phyloP scores from a whole-genome alignment of 2,329 filamentous ascomycete species.

The Claviceps lovelessii region DNA sequence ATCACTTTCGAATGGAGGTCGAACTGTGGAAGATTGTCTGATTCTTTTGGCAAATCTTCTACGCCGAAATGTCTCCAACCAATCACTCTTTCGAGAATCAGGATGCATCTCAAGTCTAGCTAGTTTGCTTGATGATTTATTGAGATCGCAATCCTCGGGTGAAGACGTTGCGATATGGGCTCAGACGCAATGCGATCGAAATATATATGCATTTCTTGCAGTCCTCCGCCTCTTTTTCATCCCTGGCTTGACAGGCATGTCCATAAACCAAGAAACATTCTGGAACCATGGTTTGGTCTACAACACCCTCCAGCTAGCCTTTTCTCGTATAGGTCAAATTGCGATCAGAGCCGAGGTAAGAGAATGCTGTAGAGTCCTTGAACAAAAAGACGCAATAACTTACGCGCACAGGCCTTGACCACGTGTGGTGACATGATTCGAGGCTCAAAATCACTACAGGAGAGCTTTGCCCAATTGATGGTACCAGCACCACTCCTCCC shows the following conservation, averaged over 20 bases:
- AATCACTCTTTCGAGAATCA: constrained; percentile 84
- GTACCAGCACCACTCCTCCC: constrained; percentile 47
- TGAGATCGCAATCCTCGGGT: constrained; percentile 37
- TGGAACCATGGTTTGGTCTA: constrained; percentile 70
- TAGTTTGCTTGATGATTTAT: constrained; percentile 48
- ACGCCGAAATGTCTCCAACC: constrained; percentile 76
- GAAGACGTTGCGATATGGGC: constrained; percentile 58
- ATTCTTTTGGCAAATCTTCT: constrained; percentile 83
- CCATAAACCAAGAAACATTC: constrained; percentile 73
- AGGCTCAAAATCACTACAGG: constrained; percentile 66
- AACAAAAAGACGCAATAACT: constrained; percentile 1
- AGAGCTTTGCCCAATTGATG: constrained; percentile 75
- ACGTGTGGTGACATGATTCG: constrained; percentile 82
- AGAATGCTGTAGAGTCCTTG: constrained; percentile 5
- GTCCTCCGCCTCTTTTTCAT: constrained; percentile 77
- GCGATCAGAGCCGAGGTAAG: constrained; percentile 69
- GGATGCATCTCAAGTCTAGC: constrained; percentile 64
- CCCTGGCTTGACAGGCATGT: constrained; percentile 63
- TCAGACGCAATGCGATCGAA: constrained; percentile 68
- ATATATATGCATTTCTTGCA: constrained; percentile 77
- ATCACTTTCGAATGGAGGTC: constrained; percentile 65
- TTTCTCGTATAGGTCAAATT: constrained; percentile 50
- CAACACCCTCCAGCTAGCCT: constrained; percentile 69
- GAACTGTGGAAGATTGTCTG: constrained; percentile 83
- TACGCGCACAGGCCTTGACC: constrained; percentile 48